These are phyloP conservation scores for Paraphysoderma sedebokerense DNA, from an alignment of 371 early-diverging fungal species.

Conservation along the genomic window DNA sequence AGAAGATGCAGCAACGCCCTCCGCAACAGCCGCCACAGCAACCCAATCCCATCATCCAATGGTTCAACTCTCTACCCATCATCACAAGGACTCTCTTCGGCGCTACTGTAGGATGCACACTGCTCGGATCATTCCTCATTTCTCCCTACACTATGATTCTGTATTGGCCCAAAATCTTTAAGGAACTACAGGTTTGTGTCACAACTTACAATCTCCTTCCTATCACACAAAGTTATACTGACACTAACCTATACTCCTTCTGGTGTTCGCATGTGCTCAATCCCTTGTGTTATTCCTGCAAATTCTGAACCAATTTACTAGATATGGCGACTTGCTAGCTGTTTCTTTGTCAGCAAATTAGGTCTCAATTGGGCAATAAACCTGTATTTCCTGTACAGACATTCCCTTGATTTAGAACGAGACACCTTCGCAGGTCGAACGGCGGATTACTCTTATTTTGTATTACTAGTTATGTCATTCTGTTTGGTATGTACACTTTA, in stretches of 20 bases:
- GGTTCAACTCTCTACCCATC: constrained; percentile 39
- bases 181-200: constrained; percentile 17
- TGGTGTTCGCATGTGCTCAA: constrained; percentile 7
- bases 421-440: constrained; percentile 44
- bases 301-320: constrained; percentile 14
- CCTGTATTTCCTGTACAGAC: constrained; percentile 49
- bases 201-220: not conserved
- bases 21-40: constrained; percentile 6
- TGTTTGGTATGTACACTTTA: constrained; percentile 7
- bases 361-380: constrained; percentile 41
- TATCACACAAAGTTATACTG: not conserved
- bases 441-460: constrained; percentile 66
- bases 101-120: constrained; percentile 26
- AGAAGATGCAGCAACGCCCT: too few relatives aligned
- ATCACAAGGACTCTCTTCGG: constrained; percentile 41
- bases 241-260: constrained; percentile 3
- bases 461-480: constrained; percentile 26
- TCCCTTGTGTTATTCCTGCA: not conserved
- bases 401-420: constrained; percentile 51
- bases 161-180: constrained; percentile 19
- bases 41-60: constrained; percentile 12
- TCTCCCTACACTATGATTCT: constrained; percentile 17
- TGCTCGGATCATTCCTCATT: constrained; percentile 23
- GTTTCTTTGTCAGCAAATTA: constrained; percentile 37
- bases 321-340: constrained; percentile 59